Evolutionary conservation across 495 filamentous ascomycete species (phyloP).

Genomic region (Tuber brumale): DNA sequence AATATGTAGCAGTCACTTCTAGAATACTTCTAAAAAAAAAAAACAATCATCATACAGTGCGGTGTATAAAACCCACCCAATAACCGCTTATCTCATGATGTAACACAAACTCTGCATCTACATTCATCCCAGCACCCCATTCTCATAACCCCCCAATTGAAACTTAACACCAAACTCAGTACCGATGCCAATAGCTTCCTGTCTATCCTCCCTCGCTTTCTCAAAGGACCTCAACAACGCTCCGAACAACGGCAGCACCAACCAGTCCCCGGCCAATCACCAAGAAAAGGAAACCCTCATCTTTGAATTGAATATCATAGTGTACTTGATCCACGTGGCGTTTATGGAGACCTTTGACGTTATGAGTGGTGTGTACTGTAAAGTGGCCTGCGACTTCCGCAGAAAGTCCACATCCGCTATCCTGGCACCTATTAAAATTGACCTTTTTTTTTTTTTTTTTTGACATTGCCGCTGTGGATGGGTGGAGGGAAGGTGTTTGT

Average conservation of each 20-base stretch:
- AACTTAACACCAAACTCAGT: neutral
- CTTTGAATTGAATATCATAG: conserved; percentile 39
- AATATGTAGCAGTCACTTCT: too few relatives aligned
- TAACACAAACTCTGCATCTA: neutral
- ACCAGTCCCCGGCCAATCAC: conserved; percentile 42
- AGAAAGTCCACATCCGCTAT: conserved; percentile 48
- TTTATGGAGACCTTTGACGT: conserved; percentile 49
- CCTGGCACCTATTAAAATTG: conserved; percentile 49
- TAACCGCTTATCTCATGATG: neutral
- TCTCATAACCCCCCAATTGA: neutral
- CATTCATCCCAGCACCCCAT: neutral
- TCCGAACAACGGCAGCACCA: too few relatives aligned
- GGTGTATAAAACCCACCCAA: too few relatives aligned
- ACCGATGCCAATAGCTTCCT: too few relatives aligned
- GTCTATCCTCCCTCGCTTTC: too few relatives aligned
- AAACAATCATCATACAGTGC: too few relatives aligned
- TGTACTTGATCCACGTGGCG: conserved; percentile 46
- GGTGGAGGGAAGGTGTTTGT: too few relatives aligned
- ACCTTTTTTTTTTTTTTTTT: too few relatives aligned
- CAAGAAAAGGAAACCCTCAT: conserved; percentile 42
- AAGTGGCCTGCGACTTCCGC: conserved; percentile 38
- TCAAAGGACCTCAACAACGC: too few relatives aligned
- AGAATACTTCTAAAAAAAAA: too few relatives aligned
- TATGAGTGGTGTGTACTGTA: conserved; percentile 39
- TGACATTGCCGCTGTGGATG: too few relatives aligned